phyloP scores from a whole-genome alignment of 306 rosid species.

The Cicer yamashitae region DNA sequence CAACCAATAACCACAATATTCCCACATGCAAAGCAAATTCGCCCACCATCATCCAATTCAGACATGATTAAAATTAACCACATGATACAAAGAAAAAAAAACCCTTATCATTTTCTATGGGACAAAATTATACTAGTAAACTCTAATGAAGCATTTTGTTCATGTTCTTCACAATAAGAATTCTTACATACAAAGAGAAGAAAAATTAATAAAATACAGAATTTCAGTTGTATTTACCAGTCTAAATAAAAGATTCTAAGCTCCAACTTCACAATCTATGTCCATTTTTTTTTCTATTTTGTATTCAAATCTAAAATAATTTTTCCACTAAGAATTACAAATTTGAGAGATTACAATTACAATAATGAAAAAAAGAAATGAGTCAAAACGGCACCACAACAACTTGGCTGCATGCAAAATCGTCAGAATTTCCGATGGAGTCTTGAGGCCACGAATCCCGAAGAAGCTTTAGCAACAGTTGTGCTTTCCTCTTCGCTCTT shows the following conservation, averaged over 20 bases:
- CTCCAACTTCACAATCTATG: constrained; percentile 40
- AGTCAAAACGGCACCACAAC: constrained; percentile 61
- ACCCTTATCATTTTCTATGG: background rate
- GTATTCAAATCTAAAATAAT: constrained; percentile 19
- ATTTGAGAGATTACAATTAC: constrained; percentile 50
- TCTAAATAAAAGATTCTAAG: constrained; percentile 44
- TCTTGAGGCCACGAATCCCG: constrained; percentile 98
- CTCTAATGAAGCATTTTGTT: constrained; percentile 15
- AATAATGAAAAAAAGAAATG: background rate
- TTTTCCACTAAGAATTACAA: constrained; percentile 37
- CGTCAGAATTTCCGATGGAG: constrained; percentile 81
- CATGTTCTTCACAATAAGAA: constrained; percentile 43
- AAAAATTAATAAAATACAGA: constrained; percentile 51
- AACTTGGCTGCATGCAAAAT: constrained; percentile 77
- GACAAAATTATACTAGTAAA: constrained; percentile 33
- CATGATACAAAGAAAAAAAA: no score
- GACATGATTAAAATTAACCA: background rate
- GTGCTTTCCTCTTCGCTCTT: constrained; percentile 93
- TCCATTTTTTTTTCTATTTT: constrained; percentile 35
- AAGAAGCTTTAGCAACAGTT: constrained; percentile 86
- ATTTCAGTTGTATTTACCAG: constrained; percentile 57
- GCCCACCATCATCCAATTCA: constrained; percentile 19
- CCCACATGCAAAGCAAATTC: constrained; percentile 37
- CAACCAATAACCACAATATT: constrained; percentile 35
- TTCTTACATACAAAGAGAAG: constrained; percentile 57